These are phyloP conservation scores for Nicotiana knightiana DNA, from an alignment of 257 asterid species.

Conservation along the genomic window DNA sequence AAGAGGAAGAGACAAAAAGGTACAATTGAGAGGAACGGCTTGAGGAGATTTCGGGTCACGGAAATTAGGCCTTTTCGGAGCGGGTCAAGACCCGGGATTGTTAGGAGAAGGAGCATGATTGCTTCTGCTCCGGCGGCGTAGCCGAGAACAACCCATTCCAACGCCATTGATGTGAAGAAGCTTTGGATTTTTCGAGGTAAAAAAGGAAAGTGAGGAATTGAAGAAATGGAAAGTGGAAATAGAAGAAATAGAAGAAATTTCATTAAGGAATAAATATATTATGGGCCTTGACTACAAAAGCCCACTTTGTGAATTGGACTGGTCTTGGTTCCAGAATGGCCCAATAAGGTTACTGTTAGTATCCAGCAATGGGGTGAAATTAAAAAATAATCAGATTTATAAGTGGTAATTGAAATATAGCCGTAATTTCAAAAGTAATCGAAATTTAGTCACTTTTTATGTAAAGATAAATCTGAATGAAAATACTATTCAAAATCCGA, in stretches of 20 bases:
- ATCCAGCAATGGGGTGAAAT: too few relatives aligned
- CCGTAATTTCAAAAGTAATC: too few relatives aligned
- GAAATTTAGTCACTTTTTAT: too few relatives aligned
- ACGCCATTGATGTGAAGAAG: slow-evolving; percentile 40
- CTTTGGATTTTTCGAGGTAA: neutral
- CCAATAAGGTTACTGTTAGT: too few relatives aligned
- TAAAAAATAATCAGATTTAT: too few relatives aligned
- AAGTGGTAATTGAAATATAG: too few relatives aligned
- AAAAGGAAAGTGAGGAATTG: slow-evolving; percentile 10
- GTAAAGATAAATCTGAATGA: too few relatives aligned
- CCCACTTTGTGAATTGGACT: neutral
- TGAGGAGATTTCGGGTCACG: slow-evolving; percentile 62
- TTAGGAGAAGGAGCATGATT: slow-evolving; percentile 66
- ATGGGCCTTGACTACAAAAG: neutral
- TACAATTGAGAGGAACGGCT: slow-evolving; percentile 60
- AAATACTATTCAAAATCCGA: too few relatives aligned
- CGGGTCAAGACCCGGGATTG: slow-evolving; percentile 71
- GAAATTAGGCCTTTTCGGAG: slow-evolving; percentile 62
- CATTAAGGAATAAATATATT: too few relatives aligned
- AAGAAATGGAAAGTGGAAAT: neutral
- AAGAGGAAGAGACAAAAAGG: slow-evolving; percentile 74
- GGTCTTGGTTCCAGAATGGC: neutral
- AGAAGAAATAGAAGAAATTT: neutral
- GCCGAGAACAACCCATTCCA: slow-evolving; percentile 78
- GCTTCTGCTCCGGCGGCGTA: slow-evolving; percentile 85